phyloP scores from a whole-genome alignment of 768 basidiomycete genomes.

The Cubamyces sp. region DNA sequence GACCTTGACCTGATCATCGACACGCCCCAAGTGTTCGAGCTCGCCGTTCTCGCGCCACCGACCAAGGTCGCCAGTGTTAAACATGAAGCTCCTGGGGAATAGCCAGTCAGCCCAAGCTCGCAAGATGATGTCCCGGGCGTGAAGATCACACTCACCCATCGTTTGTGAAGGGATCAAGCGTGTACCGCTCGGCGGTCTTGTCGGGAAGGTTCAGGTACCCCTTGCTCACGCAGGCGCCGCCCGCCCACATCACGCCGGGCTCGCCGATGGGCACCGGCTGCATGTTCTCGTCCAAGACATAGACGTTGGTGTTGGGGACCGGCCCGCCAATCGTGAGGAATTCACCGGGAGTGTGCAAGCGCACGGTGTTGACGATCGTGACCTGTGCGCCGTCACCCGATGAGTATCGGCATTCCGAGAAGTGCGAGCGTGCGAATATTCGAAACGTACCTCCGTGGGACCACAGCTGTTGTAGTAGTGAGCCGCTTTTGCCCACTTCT shows the following conservation, averaged over 20 bases:
- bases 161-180: slow-evolving; percentile 51
- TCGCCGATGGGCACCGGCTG: slow-evolving; percentile 38
- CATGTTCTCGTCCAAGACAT: slow-evolving; percentile 40
- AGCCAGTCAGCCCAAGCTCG: slow-evolving; percentile 24
- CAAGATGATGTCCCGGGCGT: neutral
- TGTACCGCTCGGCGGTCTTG: slow-evolving; percentile 56
- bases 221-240: slow-evolving; percentile 57
- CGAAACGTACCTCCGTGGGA: slow-evolving; percentile 51
- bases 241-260: slow-evolving; percentile 62
- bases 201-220: slow-evolving; percentile 61
- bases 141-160: slow-evolving; percentile 44
- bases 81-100: slow-evolving; percentile 45
- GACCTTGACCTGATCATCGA: slow-evolving; percentile 68
- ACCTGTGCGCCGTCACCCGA: slow-evolving; percentile 37
- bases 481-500: slow-evolving; percentile 48
- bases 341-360: slow-evolving; percentile 46
- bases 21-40: slow-evolving; percentile 59
- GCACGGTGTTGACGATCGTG: slow-evolving; percentile 62
- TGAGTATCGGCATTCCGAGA: neutral
- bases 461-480: slow-evolving; percentile 59
- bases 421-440: neutral
- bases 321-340: slow-evolving; percentile 54
- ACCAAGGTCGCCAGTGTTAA: slow-evolving; percentile 66
- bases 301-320: slow-evolving; percentile 56
- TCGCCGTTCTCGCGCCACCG: slow-evolving; percentile 56